These are phyloP conservation scores for Ilex aquifolium DNA, from an alignment of 257 asterid species.

Conservation along the genomic window DNA sequence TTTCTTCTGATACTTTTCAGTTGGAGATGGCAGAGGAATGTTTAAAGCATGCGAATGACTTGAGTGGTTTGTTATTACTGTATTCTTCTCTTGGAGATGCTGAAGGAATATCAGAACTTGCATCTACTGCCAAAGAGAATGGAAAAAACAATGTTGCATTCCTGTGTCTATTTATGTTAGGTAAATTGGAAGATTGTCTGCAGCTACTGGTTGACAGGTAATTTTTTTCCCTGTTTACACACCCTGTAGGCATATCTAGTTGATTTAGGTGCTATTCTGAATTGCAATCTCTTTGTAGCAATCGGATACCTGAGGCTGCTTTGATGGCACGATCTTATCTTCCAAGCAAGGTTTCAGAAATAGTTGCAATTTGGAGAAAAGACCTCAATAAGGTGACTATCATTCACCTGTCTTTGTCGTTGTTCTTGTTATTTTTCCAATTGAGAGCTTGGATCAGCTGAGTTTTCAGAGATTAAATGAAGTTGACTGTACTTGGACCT, in stretches of 20 bases:
- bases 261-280: conserved; percentile 13
- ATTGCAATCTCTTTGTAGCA: conserved; percentile 42
- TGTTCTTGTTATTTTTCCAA: neutral
- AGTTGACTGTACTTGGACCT: neutral
- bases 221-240: conserved; percentile 5
- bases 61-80: conserved; percentile 85
- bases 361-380: conserved; percentile 87
- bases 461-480: no score
- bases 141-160: conserved; percentile 96
- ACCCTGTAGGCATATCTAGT: conserved; percentile 14
- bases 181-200: conserved; percentile 89
- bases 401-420: conserved; percentile 3
- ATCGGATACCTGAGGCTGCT: conserved; percentile 99
- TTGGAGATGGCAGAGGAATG: conserved; percentile 88
- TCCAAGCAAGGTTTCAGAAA: conserved; percentile 96
- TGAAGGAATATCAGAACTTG: conserved; percentile 68
- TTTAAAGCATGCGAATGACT: conserved; percentile 87
- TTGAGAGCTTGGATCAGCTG: no score
- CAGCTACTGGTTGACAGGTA: conserved; percentile 94
- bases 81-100: conserved; percentile 88
- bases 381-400: conserved; percentile 80
- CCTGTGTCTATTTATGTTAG: conserved; percentile 88
- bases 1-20: conserved; percentile 34
- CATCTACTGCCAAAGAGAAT: conserved; percentile 69
- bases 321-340: conserved; percentile 99